Evolutionary conservation across 2,329 filamentous ascomycete genomes (phyloP).

Genomic region (Cercospora berteroae): DNA sequence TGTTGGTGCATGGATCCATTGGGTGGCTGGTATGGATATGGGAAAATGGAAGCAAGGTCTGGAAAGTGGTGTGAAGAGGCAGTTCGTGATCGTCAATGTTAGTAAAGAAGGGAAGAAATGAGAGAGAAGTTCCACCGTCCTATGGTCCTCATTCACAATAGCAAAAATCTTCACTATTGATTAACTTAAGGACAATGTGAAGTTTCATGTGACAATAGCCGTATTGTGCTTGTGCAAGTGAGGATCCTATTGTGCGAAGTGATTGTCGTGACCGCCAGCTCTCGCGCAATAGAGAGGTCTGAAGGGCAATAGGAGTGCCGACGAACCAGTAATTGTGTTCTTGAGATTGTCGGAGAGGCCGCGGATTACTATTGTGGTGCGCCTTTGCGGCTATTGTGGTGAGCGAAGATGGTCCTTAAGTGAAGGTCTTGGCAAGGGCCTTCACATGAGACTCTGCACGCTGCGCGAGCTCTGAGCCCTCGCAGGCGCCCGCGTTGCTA

Average conservation of each 20-base stretch:
- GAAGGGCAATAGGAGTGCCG: not conserved
- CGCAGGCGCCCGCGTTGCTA: not conserved
- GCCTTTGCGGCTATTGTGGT: not conserved
- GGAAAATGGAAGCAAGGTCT: not conserved
- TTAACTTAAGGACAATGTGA: not conserved
- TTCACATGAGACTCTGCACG: not conserved
- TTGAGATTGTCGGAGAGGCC: not conserved
- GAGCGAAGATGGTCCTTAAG: not conserved
- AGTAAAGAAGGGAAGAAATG: not conserved
- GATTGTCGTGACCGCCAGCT: not conserved
- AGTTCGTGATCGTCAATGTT: not conserved
- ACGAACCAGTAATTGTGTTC: not conserved
- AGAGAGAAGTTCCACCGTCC: not conserved
- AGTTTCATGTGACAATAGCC: not conserved
- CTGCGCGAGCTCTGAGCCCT: not conserved
- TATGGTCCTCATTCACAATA: not conserved
- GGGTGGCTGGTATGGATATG: not conserved
- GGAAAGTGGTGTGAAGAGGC: not conserved
- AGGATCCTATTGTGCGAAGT: not conserved
- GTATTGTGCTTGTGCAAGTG: constrained; percentile 1
- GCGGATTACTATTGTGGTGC: not conserved
- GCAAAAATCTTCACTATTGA: not conserved
- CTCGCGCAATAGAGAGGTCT: not conserved
- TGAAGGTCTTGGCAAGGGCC: not conserved
- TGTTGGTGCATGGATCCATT: not conserved